Evolutionary conservation across 164 flowering plant genomes (phyloP), one percentile per base, ranked within the genome.

Genomic region (Pachysandra terminalis): DNA sequence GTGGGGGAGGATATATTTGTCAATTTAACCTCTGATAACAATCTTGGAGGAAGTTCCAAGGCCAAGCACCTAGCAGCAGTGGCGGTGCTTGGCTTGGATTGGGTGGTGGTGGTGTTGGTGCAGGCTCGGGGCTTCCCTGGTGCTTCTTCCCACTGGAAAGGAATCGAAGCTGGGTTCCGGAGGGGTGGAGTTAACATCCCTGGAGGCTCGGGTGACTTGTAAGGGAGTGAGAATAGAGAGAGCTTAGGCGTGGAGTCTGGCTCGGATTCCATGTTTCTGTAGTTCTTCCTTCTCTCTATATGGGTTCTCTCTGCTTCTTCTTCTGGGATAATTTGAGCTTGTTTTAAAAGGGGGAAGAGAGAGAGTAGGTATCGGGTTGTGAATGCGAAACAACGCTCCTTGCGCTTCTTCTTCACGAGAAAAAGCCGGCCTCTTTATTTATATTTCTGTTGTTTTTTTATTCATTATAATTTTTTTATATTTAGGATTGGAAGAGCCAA

Each of bases 121-220:
- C 59, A 51, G 53, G 68, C 66, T 54, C 84, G 71, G 56, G 97
- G 95, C 79, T 70, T 82, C 8, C 97, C 95, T 1, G 97, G 97
- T 1, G 85, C 87, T 61, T 89, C 93, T 68, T 91, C 97, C 97
- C 97, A 91, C 55, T 67, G 65, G 72, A 91, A 91, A 0, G 97
- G 97, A 37, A 91, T 75, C 9, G 95, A 80, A 16, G 72, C 87
- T 0, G 74, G 58, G 27, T 83, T 54, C 7, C 74, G 75, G 37
- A 76, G 76, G 17, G 91, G 97, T 21, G 97, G 91, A 0, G 94
- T 86, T 14, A 67, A 35, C 79, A 78, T 67, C 28, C 85, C 86
- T 21, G 86, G 76, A 12, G 86, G 78, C 70, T 81, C 84, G 0
- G 68, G 64, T 4, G 71, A 68, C 55, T 74, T 74, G 75, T 10